Conservation (phyloP, 768 basidiomycete genomes). For the Boletus subparvulus region DNA sequence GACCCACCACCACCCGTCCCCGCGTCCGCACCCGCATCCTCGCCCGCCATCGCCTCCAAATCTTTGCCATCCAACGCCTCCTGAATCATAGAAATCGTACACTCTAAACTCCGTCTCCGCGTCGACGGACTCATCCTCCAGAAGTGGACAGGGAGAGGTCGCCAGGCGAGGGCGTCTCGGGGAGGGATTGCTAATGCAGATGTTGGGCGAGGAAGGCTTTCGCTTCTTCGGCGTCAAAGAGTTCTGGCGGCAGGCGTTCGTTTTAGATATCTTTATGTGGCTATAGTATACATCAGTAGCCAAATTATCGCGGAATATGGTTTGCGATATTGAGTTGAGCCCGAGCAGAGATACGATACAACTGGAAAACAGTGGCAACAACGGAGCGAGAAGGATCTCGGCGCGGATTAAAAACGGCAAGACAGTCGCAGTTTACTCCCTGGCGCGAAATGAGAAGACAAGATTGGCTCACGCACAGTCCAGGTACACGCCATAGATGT, state of each 20-base stretch:
- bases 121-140: constrained; percentile 86
- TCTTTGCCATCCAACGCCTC: too few relatives aligned
- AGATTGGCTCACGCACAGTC: constrained; percentile 58
- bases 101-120: constrained; percentile 76
- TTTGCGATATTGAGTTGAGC: constrained; percentile 94
- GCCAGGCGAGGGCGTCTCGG: constrained; percentile 50
- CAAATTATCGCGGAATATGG: constrained; percentile 83
- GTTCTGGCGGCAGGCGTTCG: constrained; percentile 94
- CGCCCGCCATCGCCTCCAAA: too few relatives aligned
- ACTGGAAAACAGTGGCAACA: constrained; percentile 81
- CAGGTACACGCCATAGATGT: constrained; percentile 91
- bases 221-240: constrained; percentile 79
- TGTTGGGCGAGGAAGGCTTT: constrained; percentile 53
- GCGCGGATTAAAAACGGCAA: constrained; percentile 93
- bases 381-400: constrained; percentile 86
- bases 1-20: too few relatives aligned
- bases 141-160: constrained; percentile 48
- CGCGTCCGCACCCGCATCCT: too few relatives aligned
- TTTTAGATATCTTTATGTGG: constrained; percentile 77
- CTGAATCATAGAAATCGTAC: too few relatives aligned
- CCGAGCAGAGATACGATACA: constrained; percentile 87
- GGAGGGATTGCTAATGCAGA: constrained; percentile 39
- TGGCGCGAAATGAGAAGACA: constrained; percentile 1
- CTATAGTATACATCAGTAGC: constrained; percentile 34
- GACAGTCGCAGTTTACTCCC: constrained; percentile 42